Base-by-base conservation (phyloP, 2,329 filamentous ascomycete genomes). In the Apiospora marii region DNA sequence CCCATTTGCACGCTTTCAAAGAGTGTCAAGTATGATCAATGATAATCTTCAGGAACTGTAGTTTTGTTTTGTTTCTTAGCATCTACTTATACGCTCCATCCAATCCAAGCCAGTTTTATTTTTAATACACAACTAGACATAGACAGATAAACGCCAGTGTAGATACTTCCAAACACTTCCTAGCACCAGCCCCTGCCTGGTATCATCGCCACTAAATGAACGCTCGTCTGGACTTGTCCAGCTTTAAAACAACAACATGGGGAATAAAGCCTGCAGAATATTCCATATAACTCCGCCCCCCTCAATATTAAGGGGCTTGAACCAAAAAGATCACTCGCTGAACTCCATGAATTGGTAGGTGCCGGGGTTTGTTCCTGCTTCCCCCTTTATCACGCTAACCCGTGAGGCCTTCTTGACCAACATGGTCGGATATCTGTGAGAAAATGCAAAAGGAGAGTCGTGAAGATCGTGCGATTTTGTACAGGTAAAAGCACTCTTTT, bases 351-450 rank as follows among this genome's bases (percentile, higher is more conserved):
- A 72, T 58, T 14, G 44, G 48, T 30, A 70, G 48, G 68, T 37
- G 61, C 67, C 27, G 48, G 53, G 68, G 68, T 67, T n/a, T 24
- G 49, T 70, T 41, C 46, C 48, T 48, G 14, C 37, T 69, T 49
- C 48, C 61, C 69, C 48, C 58, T 24, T 24, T 58, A 58, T 53
- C 68, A 71, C 49, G 72, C 64, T 70, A 48, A 49, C 71, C 43
- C 30, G 64, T 34, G 44, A 30, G 24, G 51, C 49, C n/a, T 37
- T 53, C 61, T 67, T 30, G 70, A 68, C 64, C 72, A 58, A 41
- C 27, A 16, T 74, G 73, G 69, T 70, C 71, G 73, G 73, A 74
- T 74, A 74, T 74, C 73, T 71, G 68, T 70, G 70, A 72, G 48
- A 70, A 74, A 71, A 72, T 72, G 70, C 58, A 72, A 69, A 72